A percentile compares a stretch with the other conserved stretches of the same genome.
phyloP scores from a whole-genome alignment of 2,329 filamentous ascomycete species.

The Paracamarosporium sp. region DNA sequence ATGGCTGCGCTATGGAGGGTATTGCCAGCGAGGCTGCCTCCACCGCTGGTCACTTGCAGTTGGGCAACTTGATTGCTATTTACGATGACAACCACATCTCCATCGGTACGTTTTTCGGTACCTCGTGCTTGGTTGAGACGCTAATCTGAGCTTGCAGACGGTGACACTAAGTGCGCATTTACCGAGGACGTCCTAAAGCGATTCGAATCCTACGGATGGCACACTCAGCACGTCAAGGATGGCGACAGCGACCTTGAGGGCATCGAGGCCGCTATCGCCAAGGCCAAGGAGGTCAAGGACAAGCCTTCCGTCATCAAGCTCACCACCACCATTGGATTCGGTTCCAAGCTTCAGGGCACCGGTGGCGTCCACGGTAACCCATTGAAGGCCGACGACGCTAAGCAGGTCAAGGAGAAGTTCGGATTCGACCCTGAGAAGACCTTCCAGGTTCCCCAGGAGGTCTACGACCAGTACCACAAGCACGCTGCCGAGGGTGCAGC shows the following conservation, averaged over 20 bases:
- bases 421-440: slow-evolving; percentile 94
- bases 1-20: slow-evolving; percentile 99
- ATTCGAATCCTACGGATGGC: slow-evolving; percentile 98
- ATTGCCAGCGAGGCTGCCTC: slow-evolving; percentile 92
- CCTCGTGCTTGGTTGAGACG: background rate
- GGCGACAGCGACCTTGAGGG: slow-evolving; percentile 86
- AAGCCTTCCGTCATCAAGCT: slow-evolving; percentile 98
- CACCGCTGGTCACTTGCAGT: slow-evolving; percentile 92
- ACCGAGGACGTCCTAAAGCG: slow-evolving; percentile 95
- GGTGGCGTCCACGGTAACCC: slow-evolving; percentile 95
- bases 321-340: slow-evolving; percentile 95
- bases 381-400: slow-evolving; percentile 91
- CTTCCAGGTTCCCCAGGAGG: slow-evolving; percentile 92
- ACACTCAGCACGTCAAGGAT: slow-evolving; percentile 81
- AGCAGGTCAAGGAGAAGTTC: slow-evolving; percentile 92
- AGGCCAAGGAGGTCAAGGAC: slow-evolving; percentile 86
- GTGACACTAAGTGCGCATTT: slow-evolving; percentile 94
- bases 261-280: slow-evolving; percentile 88
- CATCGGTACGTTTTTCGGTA: slow-evolving; percentile 60
- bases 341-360: slow-evolving; percentile 91
- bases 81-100: slow-evolving; percentile 99
- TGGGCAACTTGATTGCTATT: slow-evolving; percentile 95
- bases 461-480: slow-evolving; percentile 90
- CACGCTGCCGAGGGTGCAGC: slow-evolving; percentile 85
- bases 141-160: slow-evolving; percentile 63